A percentile compares a stretch with the other conserved stretches of the same genome.
phyloP scores from a whole-genome alignment of 441 rosid genomes.

The Euphorbia corollata region DNA sequence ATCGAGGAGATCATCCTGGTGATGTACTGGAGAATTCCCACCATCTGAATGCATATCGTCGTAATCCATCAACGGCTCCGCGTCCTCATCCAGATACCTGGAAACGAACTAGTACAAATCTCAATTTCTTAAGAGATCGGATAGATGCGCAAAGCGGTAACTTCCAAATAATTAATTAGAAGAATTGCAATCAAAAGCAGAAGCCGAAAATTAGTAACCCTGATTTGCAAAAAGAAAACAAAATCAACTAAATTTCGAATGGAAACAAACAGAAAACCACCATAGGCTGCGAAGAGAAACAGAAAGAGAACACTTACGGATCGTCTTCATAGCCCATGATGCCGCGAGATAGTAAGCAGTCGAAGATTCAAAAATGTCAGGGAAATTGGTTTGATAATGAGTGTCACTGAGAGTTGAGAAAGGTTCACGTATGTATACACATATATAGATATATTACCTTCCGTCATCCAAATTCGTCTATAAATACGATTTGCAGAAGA shows the following conservation, averaged over 20 bases:
- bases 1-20: conserved; percentile 43
- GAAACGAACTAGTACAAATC: conserved; percentile 11
- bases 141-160: not conserved
- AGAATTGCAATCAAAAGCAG: not conserved
- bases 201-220: conserved; percentile 7
- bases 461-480: not conserved
- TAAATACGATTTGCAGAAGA: not conserved
- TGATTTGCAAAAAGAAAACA: not conserved
- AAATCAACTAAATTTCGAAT: not conserved
- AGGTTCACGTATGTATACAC: no score
- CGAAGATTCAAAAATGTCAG: not conserved
- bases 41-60: conserved; percentile 68
- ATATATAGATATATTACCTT: no score
- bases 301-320: conserved; percentile 26
- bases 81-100: conserved; percentile 87
- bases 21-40: conserved; percentile 51
- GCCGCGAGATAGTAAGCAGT: not conserved
- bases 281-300: no score
- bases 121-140: conserved; percentile 1
- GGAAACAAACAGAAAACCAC: not conserved
- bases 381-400: not conserved
- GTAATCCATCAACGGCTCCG: conserved; percentile 89
- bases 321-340: conserved; percentile 43
- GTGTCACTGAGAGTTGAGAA: no score
- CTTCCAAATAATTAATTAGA: not conserved